Percentiles rank a stretch among this genome's conserved stretches.
phyloP scores from a whole-genome alignment of 1,284 basidiomycete species.

The Puccinia horiana region DNA sequence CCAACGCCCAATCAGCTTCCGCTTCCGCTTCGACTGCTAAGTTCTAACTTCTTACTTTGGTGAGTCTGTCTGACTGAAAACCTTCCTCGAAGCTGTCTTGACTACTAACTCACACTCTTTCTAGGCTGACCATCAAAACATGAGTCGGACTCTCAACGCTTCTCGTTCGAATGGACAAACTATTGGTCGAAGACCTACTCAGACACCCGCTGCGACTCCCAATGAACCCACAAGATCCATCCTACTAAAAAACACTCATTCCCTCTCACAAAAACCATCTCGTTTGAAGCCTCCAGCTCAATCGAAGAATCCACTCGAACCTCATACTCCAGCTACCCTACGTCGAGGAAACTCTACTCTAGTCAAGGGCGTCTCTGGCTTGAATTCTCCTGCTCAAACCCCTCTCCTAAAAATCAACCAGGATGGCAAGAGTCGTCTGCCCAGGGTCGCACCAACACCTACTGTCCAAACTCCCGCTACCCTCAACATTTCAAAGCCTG shows the following conservation, averaged over 20 bases:
- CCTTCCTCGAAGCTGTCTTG: no score
- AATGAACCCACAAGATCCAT: neutral
- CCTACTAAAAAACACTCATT: neutral
- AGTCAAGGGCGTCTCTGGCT: neutral
- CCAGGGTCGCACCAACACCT: slow-evolving; percentile 2
- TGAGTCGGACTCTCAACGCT: neutral
- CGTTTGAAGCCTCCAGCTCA: neutral
- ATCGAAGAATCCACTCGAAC: neutral
- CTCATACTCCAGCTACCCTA: neutral
- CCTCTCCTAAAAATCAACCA: neutral
- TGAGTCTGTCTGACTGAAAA: no score
- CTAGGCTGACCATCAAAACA: no score
- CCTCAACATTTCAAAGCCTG: neutral
- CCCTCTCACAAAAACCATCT: slow-evolving; percentile 6
- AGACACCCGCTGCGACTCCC: neutral
- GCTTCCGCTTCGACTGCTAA: no score
- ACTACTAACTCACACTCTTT: no score
- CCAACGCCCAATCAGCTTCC: no score
- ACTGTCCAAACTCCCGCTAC: neutral
- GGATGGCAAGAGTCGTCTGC: slow-evolving; percentile 17
- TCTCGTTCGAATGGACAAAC: neutral
- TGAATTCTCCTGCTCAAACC: neutral
- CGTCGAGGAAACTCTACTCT: neutral
- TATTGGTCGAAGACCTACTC: neutral
- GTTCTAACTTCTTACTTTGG: no score